Base-by-base conservation (phyloP, 2,329 filamentous ascomycete species). In the Chaetomiaceae sp. region DNA sequence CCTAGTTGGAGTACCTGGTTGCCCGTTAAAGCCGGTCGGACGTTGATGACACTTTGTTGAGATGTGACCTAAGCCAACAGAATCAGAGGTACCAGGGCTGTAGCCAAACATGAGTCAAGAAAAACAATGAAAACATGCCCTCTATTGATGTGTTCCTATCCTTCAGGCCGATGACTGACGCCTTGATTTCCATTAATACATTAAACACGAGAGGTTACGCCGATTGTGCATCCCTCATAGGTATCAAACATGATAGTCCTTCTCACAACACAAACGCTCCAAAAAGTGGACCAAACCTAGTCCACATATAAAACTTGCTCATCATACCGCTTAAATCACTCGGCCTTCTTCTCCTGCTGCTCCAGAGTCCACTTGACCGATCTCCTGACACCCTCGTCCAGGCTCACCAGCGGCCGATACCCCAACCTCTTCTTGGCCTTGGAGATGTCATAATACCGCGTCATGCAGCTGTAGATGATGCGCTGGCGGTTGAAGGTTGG, bases 391-490 rank as follows among this genome's bases (percentile, higher is more conserved):
- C 85, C 88, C 61, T 89, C 85, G 57, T 84, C 78, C 53, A 91
- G 71, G 38, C 75, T 73, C 48, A 88, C 83, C 50, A 89, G 70
- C 3, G 88, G 87, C 67, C 72, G 68, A 70, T 91, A 91, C 3
- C 84, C 84, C 51, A 91, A 72, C 61, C 87, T 75, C 62, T 68
- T 74, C 76, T 83, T 87, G 53, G 88, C 88, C 78, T 91, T 91
- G 55, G 75, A 74, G 66, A 90, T 89, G 71, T 84, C 83, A 71
- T 88, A 90, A 71, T 90, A 91, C 53, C 88, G 77, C 53, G 83
- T 87, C 84, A 90, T 88, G 67, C 80, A 84, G 65, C 82, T 83
- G 68, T 85, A 89, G 60, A 79, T 74, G 56, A 88, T 80, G 53
- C 79, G 73, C 71, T 81, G 76, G 61, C 77, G 75, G 63, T 74